Percentiles rank a stretch among this genome's conserved stretches.
Conservation (phyloP, 768 basidiomycete species). For the Boletus bicolor region DNA sequence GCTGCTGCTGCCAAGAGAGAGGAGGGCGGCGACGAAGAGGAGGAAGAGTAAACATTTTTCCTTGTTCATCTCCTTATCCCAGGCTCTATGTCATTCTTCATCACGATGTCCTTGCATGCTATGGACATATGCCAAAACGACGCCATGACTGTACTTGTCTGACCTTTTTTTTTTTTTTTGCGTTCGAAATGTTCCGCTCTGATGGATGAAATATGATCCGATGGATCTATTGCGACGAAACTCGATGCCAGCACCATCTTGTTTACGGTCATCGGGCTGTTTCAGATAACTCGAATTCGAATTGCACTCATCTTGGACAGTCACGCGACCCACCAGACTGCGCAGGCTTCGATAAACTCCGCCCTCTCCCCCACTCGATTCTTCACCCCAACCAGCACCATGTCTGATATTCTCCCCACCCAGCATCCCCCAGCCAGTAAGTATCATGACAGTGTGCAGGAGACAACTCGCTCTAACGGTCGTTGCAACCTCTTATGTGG, state of each 20-base stretch:
- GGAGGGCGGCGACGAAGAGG: conserved; percentile 86
- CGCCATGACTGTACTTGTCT: conserved; percentile 17
- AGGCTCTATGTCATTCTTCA: conserved; percentile 26
- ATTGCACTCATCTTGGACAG: background rate
- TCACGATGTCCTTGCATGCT: conserved; percentile 31
- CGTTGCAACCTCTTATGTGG: background rate
- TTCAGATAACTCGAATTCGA: background rate
- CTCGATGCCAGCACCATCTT: background rate
- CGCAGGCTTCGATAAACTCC: conserved; percentile 10
- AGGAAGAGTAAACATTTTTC: conserved; percentile 64
- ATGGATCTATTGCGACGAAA: background rate
- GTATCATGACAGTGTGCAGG: conserved; percentile 10
- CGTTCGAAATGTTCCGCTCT: background rate
- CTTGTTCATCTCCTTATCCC: conserved; percentile 24
- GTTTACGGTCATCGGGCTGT: background rate
- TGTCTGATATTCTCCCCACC: conserved; percentile 29
- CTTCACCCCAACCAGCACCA: conserved; percentile 15
- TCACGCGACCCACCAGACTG: conserved; percentile 1
- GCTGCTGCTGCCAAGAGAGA: conserved; percentile 89
- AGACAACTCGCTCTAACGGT: background rate
- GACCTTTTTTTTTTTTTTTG: background rate
- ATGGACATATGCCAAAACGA: conserved; percentile 32
- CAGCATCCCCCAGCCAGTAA: conserved; percentile 51
- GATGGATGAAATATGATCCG: background rate
- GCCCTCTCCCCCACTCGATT: background rate